Conservation (phyloP, 2,329 filamentous ascomycete genomes). For the Pyrenophora tritici-repentis region DNA sequence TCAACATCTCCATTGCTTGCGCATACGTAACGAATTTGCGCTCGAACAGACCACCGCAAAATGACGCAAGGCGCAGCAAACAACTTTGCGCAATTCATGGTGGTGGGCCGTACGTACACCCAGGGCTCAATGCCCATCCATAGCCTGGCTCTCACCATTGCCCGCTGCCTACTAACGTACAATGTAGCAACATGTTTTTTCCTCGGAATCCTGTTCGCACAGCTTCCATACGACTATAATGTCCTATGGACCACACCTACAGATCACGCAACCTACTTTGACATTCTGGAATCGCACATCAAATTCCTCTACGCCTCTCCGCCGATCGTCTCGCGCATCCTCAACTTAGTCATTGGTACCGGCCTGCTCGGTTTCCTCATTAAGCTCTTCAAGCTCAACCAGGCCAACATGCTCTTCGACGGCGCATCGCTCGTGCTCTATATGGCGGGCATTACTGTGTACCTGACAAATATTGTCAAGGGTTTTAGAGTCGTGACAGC, state of each 20-base stretch:
- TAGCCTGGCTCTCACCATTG: neutral
- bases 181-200: slow-evolving; percentile 80
- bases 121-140: slow-evolving; percentile 14
- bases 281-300: slow-evolving; percentile 86
- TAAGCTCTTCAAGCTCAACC: slow-evolving; percentile 92
- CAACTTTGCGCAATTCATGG: slow-evolving; percentile 95
- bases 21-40: slow-evolving; percentile 11
- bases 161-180: slow-evolving; percentile 13
- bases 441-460: slow-evolving; percentile 87
- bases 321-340: slow-evolving; percentile 86
- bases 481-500: slow-evolving; percentile 81
- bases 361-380: slow-evolving; percentile 86
- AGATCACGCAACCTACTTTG: slow-evolving; percentile 71
- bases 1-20: slow-evolving; percentile 8
- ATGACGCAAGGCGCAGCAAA: slow-evolving; percentile 37
- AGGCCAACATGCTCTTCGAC: slow-evolving; percentile 95
- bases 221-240: slow-evolving; percentile 94
- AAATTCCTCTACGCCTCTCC: slow-evolving; percentile 90
- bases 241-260: slow-evolving; percentile 77
- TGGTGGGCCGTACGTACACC: slow-evolving; percentile 80
- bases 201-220: slow-evolving; percentile 95
- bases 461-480: slow-evolving; percentile 95
- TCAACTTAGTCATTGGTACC: slow-evolving; percentile 89
- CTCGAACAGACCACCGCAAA: slow-evolving; percentile 4
- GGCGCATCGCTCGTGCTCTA: slow-evolving; percentile 73